Evolutionary conservation across 2,329 filamentous ascomycete genomes (phyloP).

Genomic region (Fusarium nisikadoi): DNA sequence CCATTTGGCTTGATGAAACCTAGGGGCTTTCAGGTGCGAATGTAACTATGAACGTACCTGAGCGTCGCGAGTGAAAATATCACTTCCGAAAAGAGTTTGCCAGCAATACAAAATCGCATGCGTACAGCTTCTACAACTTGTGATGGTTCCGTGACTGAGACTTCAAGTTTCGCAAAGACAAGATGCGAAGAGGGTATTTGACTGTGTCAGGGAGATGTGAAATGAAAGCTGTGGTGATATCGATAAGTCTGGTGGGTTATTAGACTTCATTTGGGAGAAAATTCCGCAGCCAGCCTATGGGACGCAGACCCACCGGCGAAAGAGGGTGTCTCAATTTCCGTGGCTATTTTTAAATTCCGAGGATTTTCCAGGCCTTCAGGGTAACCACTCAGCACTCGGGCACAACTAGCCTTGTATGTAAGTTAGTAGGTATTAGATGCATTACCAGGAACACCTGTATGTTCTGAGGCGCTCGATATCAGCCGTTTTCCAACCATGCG

Average conservation of each 20-base stretch:
- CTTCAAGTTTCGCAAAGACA: background rate
- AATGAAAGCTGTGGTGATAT: conserved; percentile 39
- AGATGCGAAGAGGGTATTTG: conserved; percentile 6
- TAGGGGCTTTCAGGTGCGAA: conserved; percentile 7
- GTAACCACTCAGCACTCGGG: background rate
- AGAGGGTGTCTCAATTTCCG: background rate
- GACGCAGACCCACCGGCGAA: background rate
- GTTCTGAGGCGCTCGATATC: conserved; percentile 40
- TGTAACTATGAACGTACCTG: conserved; percentile 29
- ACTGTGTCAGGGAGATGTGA: conserved; percentile 19
- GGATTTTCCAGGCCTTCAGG: conserved; percentile 31
- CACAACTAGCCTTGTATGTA: too few species aligned
- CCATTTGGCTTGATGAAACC: conserved; percentile 22
- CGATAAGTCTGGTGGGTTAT: conserved; percentile 18
- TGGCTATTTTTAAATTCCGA: conserved; percentile 15
- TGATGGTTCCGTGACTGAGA: background rate
- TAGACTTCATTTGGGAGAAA: conserved; percentile 19
- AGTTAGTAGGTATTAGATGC: background rate
- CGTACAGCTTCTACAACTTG: background rate
- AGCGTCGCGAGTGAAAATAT: conserved; percentile 1
- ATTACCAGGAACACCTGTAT: conserved; percentile 3
- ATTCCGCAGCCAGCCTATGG: conserved; percentile 23
- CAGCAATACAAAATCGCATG: background rate
- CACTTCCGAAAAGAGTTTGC: background rate
- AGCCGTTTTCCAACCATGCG: conserved; percentile 34